phyloP scores from a whole-genome alignment of 768 basidiomycete genomes.

The Pisolithus marmoratus region DNA sequence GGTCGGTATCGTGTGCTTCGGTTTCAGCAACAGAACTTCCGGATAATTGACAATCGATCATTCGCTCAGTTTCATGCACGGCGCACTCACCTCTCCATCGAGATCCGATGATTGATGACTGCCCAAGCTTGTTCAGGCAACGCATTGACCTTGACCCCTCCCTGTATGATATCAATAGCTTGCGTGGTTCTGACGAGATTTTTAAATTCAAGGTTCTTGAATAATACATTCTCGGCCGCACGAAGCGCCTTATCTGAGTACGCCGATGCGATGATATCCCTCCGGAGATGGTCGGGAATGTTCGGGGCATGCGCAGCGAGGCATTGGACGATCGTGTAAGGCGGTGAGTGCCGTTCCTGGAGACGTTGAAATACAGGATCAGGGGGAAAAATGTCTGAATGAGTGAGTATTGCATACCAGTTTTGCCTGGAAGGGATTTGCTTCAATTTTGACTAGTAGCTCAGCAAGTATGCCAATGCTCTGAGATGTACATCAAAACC shows the following conservation, averaged over 20 bases:
- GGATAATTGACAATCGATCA: neutral
- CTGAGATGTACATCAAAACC: conserved; percentile 25
- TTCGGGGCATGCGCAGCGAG: conserved; percentile 54
- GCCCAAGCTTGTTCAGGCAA: conserved; percentile 71
- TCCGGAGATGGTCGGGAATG: conserved; percentile 43
- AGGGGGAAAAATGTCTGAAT: neutral
- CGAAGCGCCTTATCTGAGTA: conserved; percentile 7
- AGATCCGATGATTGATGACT: conserved; percentile 68
- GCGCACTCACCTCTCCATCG: conserved; percentile 45
- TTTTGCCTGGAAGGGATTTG: conserved; percentile 48
- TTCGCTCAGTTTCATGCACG: neutral
- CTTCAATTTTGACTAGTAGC: conserved; percentile 63
- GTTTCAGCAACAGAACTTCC: conserved; percentile 38
- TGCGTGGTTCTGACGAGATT: conserved; percentile 66
- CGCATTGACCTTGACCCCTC: conserved; percentile 71
- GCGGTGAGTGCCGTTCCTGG: conserved; percentile 50
- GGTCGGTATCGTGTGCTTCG: conserved; percentile 38
- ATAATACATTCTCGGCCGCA: conserved; percentile 1
- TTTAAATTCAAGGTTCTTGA: conserved; percentile 17
- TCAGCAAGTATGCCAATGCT: conserved; percentile 78
- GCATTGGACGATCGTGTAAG: conserved; percentile 62
- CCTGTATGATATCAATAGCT: conserved; percentile 65
- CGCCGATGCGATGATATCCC: conserved; percentile 40
- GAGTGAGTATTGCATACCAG: conserved; percentile 36
- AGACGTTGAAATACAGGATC: neutral